Conservation (phyloP, 108 stramenopile species). For the Cyclotella kingstonii region DNA sequence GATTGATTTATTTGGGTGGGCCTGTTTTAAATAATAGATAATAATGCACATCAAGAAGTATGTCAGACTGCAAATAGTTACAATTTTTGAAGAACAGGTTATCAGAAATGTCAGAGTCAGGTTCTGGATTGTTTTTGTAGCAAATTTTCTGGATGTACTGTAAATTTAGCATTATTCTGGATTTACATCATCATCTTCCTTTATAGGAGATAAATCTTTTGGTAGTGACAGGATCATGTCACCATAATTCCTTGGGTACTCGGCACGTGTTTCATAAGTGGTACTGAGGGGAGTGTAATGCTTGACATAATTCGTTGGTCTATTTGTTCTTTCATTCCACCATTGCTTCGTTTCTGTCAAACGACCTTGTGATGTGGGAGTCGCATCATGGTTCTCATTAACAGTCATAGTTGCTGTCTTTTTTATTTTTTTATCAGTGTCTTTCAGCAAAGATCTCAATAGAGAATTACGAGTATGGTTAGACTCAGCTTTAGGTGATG, state of each 20-base stretch:
- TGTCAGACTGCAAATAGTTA: too few species aligned
- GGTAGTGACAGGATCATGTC: too few species aligned
- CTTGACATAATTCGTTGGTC: slow-evolving; percentile 14
- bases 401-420: background rate
- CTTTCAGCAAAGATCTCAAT: slow-evolving; percentile 1
- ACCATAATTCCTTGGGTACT: slow-evolving; percentile 15
- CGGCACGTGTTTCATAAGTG: slow-evolving; percentile 8
- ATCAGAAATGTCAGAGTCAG: too few species aligned
- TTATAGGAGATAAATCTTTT: too few species aligned
- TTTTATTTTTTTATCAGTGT: slow-evolving; percentile 1
- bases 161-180: too few species aligned
- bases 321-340: slow-evolving; percentile 8
- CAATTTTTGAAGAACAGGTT: too few species aligned
- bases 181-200: too few species aligned
- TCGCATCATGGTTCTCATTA: background rate
- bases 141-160: too few species aligned
- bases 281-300: slow-evolving; percentile 2
- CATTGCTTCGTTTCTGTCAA: slow-evolving; percentile 16
- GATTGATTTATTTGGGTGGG: too few species aligned
- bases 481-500: background rate
- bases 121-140: too few species aligned
- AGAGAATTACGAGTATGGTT: background rate
- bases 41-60: too few species aligned
- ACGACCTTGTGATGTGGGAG: background rate
- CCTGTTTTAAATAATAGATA: too few species aligned